A percentile compares a stretch with the other conserved stretches of the same genome.
Evolutionary conservation across 768 basidiomycete genomes (phyloP).

Genomic region (Mycena epipterygia): DNA sequence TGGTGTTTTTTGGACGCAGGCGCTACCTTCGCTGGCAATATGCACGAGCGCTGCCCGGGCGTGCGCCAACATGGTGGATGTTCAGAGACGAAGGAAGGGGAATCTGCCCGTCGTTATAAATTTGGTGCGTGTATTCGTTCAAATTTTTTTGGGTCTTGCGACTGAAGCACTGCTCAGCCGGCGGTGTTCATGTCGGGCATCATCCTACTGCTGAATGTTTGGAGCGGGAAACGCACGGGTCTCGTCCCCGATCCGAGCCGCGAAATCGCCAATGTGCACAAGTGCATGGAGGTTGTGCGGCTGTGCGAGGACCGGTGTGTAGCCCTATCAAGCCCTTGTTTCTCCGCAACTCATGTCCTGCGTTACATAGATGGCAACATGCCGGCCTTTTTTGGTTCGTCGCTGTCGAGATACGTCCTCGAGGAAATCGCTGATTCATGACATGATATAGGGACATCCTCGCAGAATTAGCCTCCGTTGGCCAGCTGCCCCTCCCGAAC

Average conservation of each 20-base stretch:
- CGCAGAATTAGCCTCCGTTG: conserved; percentile 39
- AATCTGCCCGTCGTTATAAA: conserved; percentile 48
- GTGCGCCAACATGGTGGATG: conserved; percentile 78
- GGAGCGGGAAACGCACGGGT: conserved; percentile 70
- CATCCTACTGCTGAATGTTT: conserved; percentile 75
- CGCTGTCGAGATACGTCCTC: too few species aligned
- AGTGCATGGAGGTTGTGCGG: conserved; percentile 67
- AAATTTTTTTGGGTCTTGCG: neutral
- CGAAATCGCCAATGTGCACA: conserved; percentile 72
- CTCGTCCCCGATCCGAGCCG: conserved; percentile 60
- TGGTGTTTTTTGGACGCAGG: conserved; percentile 10
- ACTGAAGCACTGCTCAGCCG: conserved; percentile 34
- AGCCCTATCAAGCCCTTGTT: neutral
- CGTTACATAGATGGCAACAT: conserved; percentile 51
- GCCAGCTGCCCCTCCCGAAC: conserved; percentile 28
- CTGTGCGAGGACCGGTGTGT: conserved; percentile 55
- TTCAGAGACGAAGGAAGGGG: conserved; percentile 50
- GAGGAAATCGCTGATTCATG: neutral
- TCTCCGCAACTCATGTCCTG: neutral
- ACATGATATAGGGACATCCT: conserved; percentile 34
- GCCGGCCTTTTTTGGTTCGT: conserved; percentile 55
- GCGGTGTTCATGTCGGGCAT: conserved; percentile 58
- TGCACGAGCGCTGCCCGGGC: conserved; percentile 89
- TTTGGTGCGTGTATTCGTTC: conserved; percentile 48
- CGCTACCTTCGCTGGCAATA: conserved; percentile 80